These are phyloP conservation scores for Knufia fluminis DNA, from an alignment of 2,329 filamentous ascomycete species.

Conservation along the genomic window DNA sequence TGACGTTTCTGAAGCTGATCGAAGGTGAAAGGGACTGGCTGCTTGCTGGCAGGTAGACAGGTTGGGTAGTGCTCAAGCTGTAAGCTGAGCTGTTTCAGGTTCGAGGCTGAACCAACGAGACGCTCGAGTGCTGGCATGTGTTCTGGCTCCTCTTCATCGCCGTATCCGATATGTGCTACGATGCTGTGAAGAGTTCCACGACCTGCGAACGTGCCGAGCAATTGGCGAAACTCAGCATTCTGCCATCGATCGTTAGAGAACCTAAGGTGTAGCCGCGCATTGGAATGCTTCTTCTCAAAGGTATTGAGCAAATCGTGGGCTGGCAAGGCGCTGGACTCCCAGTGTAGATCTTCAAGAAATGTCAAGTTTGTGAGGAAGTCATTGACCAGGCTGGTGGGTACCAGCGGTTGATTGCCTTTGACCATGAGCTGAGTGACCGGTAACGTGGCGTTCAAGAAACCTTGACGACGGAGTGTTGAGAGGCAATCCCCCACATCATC, in stretches of 20 bases:
- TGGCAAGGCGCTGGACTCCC: not conserved
- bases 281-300: not conserved
- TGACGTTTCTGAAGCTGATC: not conserved
- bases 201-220: not conserved
- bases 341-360: not conserved
- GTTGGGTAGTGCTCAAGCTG: not conserved
- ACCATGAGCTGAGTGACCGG: not conserved
- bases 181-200: not conserved
- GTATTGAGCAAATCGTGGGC: not conserved
- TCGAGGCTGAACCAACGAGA: not conserved
- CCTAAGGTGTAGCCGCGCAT: not conserved
- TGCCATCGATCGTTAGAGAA: too few species aligned
- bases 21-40: not conserved
- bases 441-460: not conserved
- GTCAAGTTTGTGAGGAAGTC: not conserved
- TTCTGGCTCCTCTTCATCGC: not conserved
- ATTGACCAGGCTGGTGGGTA: not conserved
- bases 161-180: not conserved
- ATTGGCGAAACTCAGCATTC: too few species aligned
- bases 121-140: not conserved
- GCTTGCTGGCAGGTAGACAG: not conserved
- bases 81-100: not conserved
- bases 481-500: not conserved
- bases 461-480: not conserved
- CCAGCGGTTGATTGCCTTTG: not conserved